These are phyloP conservation scores for Rubroshorea leprosula DNA, from an alignment of 345 rosid genomes.

Conservation along the genomic window DNA sequence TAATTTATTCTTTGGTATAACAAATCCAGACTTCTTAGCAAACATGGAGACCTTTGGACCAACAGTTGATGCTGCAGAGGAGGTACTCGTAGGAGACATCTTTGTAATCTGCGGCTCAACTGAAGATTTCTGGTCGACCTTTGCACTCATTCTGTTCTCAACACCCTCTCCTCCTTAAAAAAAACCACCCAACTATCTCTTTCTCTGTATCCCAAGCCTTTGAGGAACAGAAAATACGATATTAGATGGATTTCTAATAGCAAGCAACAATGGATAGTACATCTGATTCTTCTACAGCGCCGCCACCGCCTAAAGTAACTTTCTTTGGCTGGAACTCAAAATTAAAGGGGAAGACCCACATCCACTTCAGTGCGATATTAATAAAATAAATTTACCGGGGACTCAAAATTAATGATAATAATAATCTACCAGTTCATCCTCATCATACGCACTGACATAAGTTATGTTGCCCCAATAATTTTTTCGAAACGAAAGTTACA, in stretches of 20 bases:
- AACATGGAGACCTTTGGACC: slow-evolving; percentile 66
- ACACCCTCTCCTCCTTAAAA: slow-evolving; percentile 8
- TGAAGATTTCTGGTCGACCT: slow-evolving; percentile 26
- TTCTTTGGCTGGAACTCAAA: not conserved
- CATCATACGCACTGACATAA: not conserved
- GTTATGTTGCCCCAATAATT: not conserved
- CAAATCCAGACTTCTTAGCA: slow-evolving; percentile 73
- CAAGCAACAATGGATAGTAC: not conserved
- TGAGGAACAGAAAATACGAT: too few species aligned
- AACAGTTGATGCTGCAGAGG: slow-evolving; percentile 28
- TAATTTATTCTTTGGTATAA: slow-evolving; percentile 86
- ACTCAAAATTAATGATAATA: not conserved
- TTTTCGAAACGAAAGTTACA: not conserved
- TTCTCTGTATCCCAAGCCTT: too few species aligned
- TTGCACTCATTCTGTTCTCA: slow-evolving; percentile 19
- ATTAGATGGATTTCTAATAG: not conserved
- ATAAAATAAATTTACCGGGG: too few species aligned
- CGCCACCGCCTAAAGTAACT: not conserved
- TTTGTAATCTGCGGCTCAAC: slow-evolving; percentile 20
- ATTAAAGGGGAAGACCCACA: not conserved
- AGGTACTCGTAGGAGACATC: slow-evolving; percentile 36
- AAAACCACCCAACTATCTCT: too few species aligned
- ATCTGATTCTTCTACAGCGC: not conserved
- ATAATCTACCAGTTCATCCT: not conserved
- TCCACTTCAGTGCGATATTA: not conserved